Evolutionary conservation across 352 stramenopile species (phyloP), one percentile per base, ranked within the genome.

Genomic region (Globisporangium iwayamae): DNA sequence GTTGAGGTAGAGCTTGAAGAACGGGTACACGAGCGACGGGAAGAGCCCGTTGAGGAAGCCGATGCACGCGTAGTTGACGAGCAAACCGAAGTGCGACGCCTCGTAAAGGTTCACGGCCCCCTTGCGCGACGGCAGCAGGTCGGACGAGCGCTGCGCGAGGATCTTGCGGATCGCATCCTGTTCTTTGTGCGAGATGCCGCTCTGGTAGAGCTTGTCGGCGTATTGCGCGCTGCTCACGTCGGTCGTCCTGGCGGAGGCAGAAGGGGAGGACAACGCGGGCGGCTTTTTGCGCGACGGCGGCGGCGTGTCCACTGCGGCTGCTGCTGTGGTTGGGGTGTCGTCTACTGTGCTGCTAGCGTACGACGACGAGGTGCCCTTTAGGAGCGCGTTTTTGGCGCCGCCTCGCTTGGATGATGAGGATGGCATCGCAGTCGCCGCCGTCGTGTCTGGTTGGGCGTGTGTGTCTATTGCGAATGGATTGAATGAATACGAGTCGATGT

Each of bases 1-100:
- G 60, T 91, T 89, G 56, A 91, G 71, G 53, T 91, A 91, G 43
- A 88, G 67, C 66, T 87, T 91, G 69, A 92, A 85, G 60, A 90
- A 81, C 38, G 83, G 83, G 53, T 90, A 90, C 28, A 90, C 77
- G n/a, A 86, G 70, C 25, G 77, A 68, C 38, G 79, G 79, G 46
- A 90, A 69, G 56, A 90, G 72, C 1, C 79, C 81, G 59, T 90
- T 85, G 47, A 88, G 72, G 55, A 87, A 89, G n/a, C 83, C 83
- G 38, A 89, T 89, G 63, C 72, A 86, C 30, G 74, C 71, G 62
- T 92, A 90, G 63, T 92, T 89, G 67, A 87, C 73, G 6, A 90
- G 69, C 20, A 92, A 62, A 1, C 81, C 81, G 30, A 87, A 62
- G 43, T 79, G 76, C n/a, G 75, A 52, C 2, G 52, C 25, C 47